phyloP scores from a whole-genome alignment of 176 grass and related monocot species.

The Oryza rufipogon region DNA sequence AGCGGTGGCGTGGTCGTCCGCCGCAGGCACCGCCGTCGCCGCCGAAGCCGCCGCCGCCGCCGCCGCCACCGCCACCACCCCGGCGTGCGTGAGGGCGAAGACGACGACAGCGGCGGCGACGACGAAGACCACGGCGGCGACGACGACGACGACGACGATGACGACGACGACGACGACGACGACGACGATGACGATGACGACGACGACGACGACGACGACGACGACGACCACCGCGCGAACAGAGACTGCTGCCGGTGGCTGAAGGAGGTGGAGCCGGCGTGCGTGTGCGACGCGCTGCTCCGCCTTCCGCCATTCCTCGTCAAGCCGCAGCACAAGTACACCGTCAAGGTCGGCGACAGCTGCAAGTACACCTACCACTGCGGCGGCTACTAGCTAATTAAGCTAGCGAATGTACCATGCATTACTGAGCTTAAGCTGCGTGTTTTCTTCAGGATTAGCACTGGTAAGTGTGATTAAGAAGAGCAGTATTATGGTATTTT shows the following conservation, averaged over 20 bases:
- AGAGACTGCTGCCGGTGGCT: slow-evolving; percentile 86
- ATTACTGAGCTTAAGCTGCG: neutral
- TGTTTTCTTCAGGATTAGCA: neutral
- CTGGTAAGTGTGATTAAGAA: neutral
- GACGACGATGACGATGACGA: neutral
- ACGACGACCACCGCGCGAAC: slow-evolving; percentile 54
- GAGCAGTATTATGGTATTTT: neutral
- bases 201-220: neutral
- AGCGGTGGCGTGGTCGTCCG: neutral
- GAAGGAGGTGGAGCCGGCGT: slow-evolving; percentile 70
- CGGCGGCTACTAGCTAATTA: slow-evolving; percentile 38
- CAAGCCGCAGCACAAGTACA: slow-evolving; percentile 82
- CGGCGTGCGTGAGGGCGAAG: slow-evolving; percentile 15
- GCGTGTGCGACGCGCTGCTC: slow-evolving; percentile 71
- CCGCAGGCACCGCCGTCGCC: neutral
- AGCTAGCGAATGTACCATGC: neutral
- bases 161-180: neutral
- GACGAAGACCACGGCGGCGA: neutral
- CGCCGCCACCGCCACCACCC: neutral
- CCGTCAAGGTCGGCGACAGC: slow-evolving; percentile 45
- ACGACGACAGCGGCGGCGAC: neutral
- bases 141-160: neutral
- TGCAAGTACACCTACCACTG: slow-evolving; percentile 72
- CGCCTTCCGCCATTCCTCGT: slow-evolving; percentile 70
- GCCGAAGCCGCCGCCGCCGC: slow-evolving; percentile 1